Conservation (phyloP, 2,329 filamentous ascomycete species). For the Stagonosporopsis chrysanthemi region DNA sequence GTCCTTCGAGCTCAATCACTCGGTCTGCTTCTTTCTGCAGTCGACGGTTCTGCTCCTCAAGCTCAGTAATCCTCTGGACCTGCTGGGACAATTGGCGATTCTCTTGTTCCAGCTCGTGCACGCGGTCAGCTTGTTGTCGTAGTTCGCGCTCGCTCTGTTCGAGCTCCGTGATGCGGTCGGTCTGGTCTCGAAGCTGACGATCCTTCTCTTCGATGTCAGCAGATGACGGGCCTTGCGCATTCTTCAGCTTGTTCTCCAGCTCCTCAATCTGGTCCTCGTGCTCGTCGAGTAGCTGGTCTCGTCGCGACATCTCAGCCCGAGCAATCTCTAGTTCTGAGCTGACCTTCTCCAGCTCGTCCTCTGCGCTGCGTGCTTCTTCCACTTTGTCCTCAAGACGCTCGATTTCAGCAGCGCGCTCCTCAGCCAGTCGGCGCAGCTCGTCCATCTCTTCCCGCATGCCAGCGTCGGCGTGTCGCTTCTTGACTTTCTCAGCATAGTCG, state of each 20-base stretch:
- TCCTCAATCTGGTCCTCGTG: constrained; percentile 49
- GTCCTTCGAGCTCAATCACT: constrained; percentile 24
- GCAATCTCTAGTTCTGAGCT: constrained; percentile 45
- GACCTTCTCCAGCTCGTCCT: constrained; percentile 49
- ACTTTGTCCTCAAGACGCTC: constrained; percentile 45
- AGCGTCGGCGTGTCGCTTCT: constrained; percentile 76
- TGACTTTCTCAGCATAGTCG: constrained; percentile 82
- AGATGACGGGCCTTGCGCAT: constrained; percentile 39
- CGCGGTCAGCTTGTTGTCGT: constrained; percentile 5
- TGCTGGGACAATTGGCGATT: constrained; percentile 40
- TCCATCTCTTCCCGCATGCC: constrained; percentile 69
- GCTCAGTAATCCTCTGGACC: constrained; percentile 35
- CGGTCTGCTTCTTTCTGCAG: constrained; percentile 27
- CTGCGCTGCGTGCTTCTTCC: constrained; percentile 38
- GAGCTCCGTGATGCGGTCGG: constrained; percentile 39
- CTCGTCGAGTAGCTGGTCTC: constrained; percentile 48
- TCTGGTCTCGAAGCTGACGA: constrained; percentile 37
- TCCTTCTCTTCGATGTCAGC: constrained; percentile 43
- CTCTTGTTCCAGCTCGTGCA: constrained; percentile 41
- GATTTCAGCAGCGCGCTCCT: constrained; percentile 52
- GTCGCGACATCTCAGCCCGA: constrained; percentile 43
- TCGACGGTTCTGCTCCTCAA: constrained; percentile 37
- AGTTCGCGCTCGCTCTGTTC: constrained; percentile 14
- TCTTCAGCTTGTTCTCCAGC: constrained; percentile 42
- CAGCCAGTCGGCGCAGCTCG: constrained; percentile 53